phyloP scores from a whole-genome alignment of 495 filamentous ascomycete species.

The Astrothelium subdiscretum region DNA sequence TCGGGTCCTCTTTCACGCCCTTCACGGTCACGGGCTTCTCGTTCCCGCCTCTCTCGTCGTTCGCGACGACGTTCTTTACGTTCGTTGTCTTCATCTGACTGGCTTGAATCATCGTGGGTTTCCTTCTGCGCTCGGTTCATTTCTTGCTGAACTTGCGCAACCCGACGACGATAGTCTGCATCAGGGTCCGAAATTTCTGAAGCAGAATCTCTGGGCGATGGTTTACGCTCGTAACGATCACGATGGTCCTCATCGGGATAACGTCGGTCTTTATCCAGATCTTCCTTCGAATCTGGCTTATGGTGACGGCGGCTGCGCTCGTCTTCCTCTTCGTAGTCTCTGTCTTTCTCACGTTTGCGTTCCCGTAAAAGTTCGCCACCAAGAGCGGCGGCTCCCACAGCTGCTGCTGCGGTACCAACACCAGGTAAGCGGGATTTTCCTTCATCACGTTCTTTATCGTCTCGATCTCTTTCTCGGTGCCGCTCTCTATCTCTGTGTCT shows the following conservation, averaged over 20 bases:
- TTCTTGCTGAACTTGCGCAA: conserved; percentile 24
- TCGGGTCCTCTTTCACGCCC: not conserved
- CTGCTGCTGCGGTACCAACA: not conserved
- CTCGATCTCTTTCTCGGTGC: conserved; percentile 7
- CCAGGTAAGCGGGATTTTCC: not conserved
- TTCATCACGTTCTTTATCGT: conserved; percentile 8
- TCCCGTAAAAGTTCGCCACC: not conserved
- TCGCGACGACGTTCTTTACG: conserved; percentile 15
- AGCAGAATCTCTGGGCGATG: conserved; percentile 16
- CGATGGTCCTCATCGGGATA: conserved; percentile 11
- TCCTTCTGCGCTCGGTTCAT: conserved; percentile 6
- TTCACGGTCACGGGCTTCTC: conserved; percentile 17
- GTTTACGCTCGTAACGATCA: conserved; percentile 18
- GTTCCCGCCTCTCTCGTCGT: conserved; percentile 6
- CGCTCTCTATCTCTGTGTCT: conserved; percentile 9
- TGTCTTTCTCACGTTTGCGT: not conserved
- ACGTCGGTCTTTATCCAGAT: conserved; percentile 2
- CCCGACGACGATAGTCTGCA: conserved; percentile 30
- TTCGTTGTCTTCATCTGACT: conserved; percentile 10
- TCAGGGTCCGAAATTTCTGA: conserved; percentile 22
- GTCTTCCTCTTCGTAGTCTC: conserved; percentile 13
- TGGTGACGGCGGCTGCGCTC: conserved; percentile 8
- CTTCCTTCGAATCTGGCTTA: conserved; percentile 1
- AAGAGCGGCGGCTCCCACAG: not conserved
- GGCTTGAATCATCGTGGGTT: conserved; percentile 5